A percentile compares a stretch with the other conserved stretches of the same genome.
Evolutionary conservation across 495 filamentous ascomycete species (phyloP).

Genomic region (Aspergillus sclerotioniger): DNA sequence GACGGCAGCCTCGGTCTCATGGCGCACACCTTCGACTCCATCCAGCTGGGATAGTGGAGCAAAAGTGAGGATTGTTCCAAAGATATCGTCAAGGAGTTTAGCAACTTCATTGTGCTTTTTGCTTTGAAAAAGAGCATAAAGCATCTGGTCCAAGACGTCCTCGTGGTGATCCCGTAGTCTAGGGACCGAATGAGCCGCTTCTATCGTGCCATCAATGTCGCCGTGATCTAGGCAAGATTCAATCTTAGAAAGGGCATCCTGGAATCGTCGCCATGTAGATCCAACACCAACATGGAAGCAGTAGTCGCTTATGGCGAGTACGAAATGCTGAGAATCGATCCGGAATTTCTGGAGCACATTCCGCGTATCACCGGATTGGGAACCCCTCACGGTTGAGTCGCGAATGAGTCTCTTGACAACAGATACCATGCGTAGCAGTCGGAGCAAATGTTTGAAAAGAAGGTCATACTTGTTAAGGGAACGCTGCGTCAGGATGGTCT

Average conservation of each 20-base stretch:
- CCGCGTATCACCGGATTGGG: conserved; percentile 35
- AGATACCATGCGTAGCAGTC: conserved; percentile 75
- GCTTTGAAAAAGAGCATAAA: conserved; percentile 68
- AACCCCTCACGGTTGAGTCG: conserved; percentile 48
- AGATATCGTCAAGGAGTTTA: conserved; percentile 74
- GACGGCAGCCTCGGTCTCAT: conserved; percentile 42
- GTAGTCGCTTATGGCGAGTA: conserved; percentile 64
- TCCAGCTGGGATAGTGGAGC: conserved; percentile 47
- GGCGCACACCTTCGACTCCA: conserved; percentile 37
- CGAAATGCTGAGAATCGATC: conserved; percentile 75
- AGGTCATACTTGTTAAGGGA: conserved; percentile 76
- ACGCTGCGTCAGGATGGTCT: conserved; percentile 64
- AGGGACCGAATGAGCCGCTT: conserved; percentile 58
- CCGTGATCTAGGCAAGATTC: conserved; percentile 55
- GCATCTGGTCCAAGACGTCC: conserved; percentile 71
- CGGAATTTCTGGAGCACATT: conserved; percentile 60
- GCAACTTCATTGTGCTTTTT: conserved; percentile 58
- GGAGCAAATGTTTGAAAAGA: conserved; percentile 76
- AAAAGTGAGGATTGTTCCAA: conserved; percentile 68
- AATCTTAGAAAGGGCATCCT: conserved; percentile 59
- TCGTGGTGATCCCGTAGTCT: conserved; percentile 71
- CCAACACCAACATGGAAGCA: conserved; percentile 75
- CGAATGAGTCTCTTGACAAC: conserved; percentile 69
- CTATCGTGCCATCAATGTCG: conserved; percentile 44
- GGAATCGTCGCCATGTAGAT: conserved; percentile 67